Evolutionary conservation across 768 basidiomycete genomes (phyloP).

Genomic region (Kwoniella sp.): DNA sequence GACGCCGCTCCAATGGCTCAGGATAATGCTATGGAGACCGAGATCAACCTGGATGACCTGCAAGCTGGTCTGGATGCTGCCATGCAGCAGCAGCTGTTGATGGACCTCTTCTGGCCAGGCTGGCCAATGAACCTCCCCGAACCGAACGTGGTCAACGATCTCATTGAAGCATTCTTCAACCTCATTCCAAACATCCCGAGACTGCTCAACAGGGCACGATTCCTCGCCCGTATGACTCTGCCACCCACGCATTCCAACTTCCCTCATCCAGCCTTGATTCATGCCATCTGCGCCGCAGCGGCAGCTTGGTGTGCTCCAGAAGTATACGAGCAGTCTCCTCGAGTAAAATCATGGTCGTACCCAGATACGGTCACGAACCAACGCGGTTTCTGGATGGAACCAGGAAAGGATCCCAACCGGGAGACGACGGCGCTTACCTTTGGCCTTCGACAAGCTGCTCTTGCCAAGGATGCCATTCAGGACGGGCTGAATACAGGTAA

Average conservation of each 20-base stretch:
- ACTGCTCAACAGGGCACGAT: conserved; percentile 64
- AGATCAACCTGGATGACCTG: conserved; percentile 12
- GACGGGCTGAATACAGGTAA: conserved; percentile 42
- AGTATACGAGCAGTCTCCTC: conserved; percentile 13
- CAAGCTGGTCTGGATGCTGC: conserved; percentile 27
- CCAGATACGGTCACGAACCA: background rate
- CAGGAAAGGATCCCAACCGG: conserved; percentile 7
- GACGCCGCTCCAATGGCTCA: background rate
- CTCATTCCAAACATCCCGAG: conserved; percentile 71
- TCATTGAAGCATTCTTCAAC: conserved; percentile 71
- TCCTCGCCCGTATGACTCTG: conserved; percentile 63
- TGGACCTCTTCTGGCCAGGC: conserved; percentile 46
- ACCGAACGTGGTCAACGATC: conserved; percentile 42
- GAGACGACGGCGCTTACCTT: conserved; percentile 18
- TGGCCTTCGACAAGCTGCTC: conserved; percentile 23
- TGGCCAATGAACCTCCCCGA: conserved; percentile 42
- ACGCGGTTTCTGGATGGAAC: background rate
- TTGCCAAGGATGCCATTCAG: conserved; percentile 35
- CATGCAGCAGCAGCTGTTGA: conserved; percentile 36
- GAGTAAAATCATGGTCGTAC: background rate
- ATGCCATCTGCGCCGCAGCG: conserved; percentile 77
- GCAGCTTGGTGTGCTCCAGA: conserved; percentile 51
- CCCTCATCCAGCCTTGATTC: conserved; percentile 66
- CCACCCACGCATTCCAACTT: conserved; percentile 71
- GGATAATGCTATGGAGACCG: conserved; percentile 3